A percentile compares a stretch with the other conserved stretches of the same genome.
Evolutionary conservation across 2,329 filamentous ascomycete species (phyloP).

Genomic region (Thelonectria rubi): DNA sequence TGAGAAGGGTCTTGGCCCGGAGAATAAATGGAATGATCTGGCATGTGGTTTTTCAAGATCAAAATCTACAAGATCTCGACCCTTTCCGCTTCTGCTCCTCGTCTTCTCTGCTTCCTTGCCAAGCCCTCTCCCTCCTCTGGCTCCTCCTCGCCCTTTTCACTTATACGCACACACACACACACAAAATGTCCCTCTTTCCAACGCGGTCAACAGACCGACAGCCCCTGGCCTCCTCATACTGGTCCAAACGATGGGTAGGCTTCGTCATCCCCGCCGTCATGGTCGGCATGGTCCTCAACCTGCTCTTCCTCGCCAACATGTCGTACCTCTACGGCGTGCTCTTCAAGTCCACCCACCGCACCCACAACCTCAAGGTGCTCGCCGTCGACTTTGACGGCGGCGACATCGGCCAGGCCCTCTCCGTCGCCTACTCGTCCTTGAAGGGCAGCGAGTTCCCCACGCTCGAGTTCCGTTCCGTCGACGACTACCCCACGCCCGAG

Average conservation of each 20-base stretch:
- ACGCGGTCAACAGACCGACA: conserved; percentile 1
- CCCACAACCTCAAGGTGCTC: conserved; percentile 41
- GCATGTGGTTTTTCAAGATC: neutral
- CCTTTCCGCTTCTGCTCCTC: neutral
- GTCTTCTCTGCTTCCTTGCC: neutral
- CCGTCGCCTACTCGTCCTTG: conserved; percentile 45
- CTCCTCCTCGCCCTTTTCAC: neutral
- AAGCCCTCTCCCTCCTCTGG: neutral
- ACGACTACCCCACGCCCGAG: conserved; percentile 40
- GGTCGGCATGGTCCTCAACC: conserved; percentile 28
- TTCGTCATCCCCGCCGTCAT: conserved; percentile 30
- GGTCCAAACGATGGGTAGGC: conserved; percentile 15
- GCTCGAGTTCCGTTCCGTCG: conserved; percentile 39
- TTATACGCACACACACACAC: neutral
- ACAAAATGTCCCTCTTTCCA: conserved; percentile 12
- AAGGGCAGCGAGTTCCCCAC: conserved; percentile 46
- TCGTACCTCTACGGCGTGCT: conserved; percentile 48
- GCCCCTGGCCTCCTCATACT: conserved; percentile 12
- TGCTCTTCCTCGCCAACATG: conserved; percentile 37
- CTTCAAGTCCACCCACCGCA: conserved; percentile 37
- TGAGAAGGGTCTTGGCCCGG: neutral
- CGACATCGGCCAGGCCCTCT: conserved; percentile 45
- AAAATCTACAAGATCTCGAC: conserved; percentile 4
- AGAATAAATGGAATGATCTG: neutral
- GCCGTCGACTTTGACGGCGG: conserved; percentile 47